These are phyloP conservation scores for Calonectria ilicicola DNA, from an alignment of 2,329 filamentous ascomycete species.

Conservation along the genomic window DNA sequence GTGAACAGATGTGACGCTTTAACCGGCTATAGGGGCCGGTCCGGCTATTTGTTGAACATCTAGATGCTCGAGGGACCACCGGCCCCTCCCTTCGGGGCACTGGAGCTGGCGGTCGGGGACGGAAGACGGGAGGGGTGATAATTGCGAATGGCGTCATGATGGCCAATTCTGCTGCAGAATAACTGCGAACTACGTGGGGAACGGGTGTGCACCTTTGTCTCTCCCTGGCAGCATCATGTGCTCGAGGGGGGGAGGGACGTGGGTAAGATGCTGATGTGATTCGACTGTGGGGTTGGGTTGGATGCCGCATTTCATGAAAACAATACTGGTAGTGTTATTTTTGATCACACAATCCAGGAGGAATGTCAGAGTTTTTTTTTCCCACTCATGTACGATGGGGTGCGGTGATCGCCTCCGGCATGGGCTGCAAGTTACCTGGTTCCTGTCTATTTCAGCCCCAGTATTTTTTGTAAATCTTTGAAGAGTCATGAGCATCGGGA, in stretches of 20 bases:
- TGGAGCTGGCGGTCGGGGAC: constrained; percentile 22
- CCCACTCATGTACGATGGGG: constrained; percentile 8
- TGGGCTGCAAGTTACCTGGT: constrained; percentile 6
- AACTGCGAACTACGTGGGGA: constrained; percentile 25
- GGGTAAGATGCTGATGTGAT: constrained; percentile 30
- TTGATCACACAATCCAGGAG: neutral
- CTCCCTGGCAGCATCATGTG: constrained; percentile 36
- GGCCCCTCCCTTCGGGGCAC: constrained; percentile 21
- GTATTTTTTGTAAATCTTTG: constrained; percentile 20
- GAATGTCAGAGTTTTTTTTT: constrained; percentile 20
- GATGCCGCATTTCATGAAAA: constrained; percentile 25
- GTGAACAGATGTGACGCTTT: neutral
- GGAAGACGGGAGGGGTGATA: neutral
- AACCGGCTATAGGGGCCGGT: constrained; percentile 8
- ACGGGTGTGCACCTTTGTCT: neutral
- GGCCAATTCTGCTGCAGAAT: constrained; percentile 21
- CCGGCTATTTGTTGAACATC: constrained; percentile 17
- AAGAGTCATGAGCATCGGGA: constrained; percentile 19
- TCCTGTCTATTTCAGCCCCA: constrained; percentile 10
- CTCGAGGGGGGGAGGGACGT: constrained; percentile 14
- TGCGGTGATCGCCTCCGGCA: constrained; percentile 1
- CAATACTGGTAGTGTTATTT: neutral
- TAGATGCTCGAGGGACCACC: neutral
- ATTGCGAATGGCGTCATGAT: constrained; percentile 41
- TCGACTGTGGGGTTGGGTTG: constrained; percentile 26